Conservation (phyloP, 2,329 filamentous ascomycete species). For the Chaetomiaceae sp. region DNA sequence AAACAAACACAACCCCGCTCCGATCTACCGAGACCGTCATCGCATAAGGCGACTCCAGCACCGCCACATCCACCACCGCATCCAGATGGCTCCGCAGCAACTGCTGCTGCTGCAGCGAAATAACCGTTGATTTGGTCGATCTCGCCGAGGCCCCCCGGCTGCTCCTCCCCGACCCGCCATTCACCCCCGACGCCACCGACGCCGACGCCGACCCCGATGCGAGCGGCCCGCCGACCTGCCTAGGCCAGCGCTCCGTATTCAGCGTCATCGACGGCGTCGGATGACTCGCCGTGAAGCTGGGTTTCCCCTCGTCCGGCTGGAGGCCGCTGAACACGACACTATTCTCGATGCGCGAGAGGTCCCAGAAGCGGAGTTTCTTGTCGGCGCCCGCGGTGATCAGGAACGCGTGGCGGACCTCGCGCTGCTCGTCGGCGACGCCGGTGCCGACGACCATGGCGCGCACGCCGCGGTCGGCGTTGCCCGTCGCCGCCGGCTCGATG, state of each 20-base stretch:
- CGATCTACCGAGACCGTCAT: conserved; percentile 92
- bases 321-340: conserved; percentile 79
- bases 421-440: conserved; percentile 53
- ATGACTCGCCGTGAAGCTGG: conserved; percentile 65
- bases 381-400: conserved; percentile 85
- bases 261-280: conserved; percentile 60
- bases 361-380: conserved; percentile 91
- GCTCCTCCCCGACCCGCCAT: conserved; percentile 20
- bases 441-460: conserved; percentile 70
- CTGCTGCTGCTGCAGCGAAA: conserved; percentile 82
- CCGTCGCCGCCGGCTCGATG: conserved; percentile 56
- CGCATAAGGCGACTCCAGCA: conserved; percentile 83
- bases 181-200: no score
- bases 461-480: conserved; percentile 61
- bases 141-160: conserved; percentile 33
- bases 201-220: conserved; percentile 25
- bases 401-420: conserved; percentile 73
- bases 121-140: conserved; percentile 73
- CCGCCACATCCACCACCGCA: conserved; percentile 78
- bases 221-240: conserved; percentile 33
- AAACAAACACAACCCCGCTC: conserved; percentile 85
- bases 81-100: conserved; percentile 84
- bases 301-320: conserved; percentile 63
- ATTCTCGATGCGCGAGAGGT: conserved; percentile 70
- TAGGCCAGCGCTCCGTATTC: conserved; percentile 58